phyloP scores from a whole-genome alignment of 192 early-diverging fungal genomes.

The Irineochytrium annulatum region DNA sequence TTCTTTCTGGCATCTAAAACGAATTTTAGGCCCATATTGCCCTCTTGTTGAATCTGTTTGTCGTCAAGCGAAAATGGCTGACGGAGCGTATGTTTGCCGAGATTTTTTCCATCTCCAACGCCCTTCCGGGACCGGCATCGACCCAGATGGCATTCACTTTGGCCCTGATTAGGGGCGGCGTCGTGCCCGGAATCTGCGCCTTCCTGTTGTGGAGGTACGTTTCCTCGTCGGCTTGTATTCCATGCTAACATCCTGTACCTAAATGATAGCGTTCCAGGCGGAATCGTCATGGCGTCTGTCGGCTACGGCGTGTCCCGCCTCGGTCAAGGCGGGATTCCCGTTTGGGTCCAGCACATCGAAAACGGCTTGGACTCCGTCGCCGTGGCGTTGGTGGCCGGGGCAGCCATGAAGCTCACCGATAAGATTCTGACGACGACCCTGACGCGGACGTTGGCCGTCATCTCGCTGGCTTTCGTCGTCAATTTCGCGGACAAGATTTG shows the following conservation, averaged over 20 bases:
- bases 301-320: slow-evolving; percentile 24
- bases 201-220: slow-evolving; percentile 56
- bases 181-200: slow-evolving; percentile 39
- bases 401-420: slow-evolving; percentile 31
- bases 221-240: background rate
- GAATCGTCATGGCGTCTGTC: slow-evolving; percentile 46
- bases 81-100: slow-evolving; percentile 49
- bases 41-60: slow-evolving; percentile 55
- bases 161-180: slow-evolving; percentile 45
- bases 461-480: slow-evolving; percentile 23
- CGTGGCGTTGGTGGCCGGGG: slow-evolving; percentile 60
- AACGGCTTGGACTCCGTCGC: slow-evolving; percentile 43
- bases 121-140: slow-evolving; percentile 52
- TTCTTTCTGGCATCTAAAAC: background rate
- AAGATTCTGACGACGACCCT: slow-evolving; percentile 24
- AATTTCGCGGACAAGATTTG: slow-evolving; percentile 31
- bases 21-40: slow-evolving; percentile 46
- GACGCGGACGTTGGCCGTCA: slow-evolving; percentile 2
- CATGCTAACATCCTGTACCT: background rate
- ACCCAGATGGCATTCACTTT: slow-evolving; percentile 55
- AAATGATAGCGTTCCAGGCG: slow-evolving; percentile 41
- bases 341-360: background rate
- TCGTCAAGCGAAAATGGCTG: slow-evolving; percentile 51
- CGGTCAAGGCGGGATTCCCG: slow-evolving; percentile 13
- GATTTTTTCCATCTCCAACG: slow-evolving; percentile 52